Base-by-base conservation (phyloP, 2,329 filamentous ascomycete genomes). In the Pseudogymnoascus verrucosus region DNA sequence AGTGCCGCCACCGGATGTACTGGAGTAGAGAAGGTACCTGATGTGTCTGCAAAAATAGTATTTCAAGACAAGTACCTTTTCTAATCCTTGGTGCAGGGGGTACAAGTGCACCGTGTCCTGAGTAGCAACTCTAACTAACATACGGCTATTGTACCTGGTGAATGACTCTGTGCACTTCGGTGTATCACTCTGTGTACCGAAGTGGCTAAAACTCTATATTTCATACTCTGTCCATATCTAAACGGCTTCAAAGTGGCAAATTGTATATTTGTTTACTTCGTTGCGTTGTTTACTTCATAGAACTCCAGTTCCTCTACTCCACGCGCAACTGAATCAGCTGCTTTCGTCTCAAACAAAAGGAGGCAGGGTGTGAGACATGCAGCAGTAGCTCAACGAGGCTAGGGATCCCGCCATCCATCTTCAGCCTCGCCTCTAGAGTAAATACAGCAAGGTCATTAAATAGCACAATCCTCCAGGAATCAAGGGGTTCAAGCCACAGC, bases 361-460 rank as follows among this genome's bases (percentile, higher is more conserved):
- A 57, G 51, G n/a, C 51, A 57, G 51, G 51, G 51, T 57, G 28
- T 57, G 51, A 57, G 51, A 57, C 51, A 57, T 57, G 51, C 28
- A 57, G 51, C 28, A 34, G 51, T 16, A 34, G 28, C 1, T 19
- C 16, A 21, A 57, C 51, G 51, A 57, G 60, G 60, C 40, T 39
- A 14, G 60, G 39, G 60, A 61, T 39, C 59, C 59, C 39, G 59
- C 8, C 36, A 31, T 31, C 28, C 31, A 26, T 61, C 34, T 14
- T 47, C 60, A 61, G 60, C 40, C 60, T 26, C 34, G 40, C 36
- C 36, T 31, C 26, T 62, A 19, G 36, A 14, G 10, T 36, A 26
- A 16, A 54, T 36, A 31, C 47, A 36, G 28, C n/a, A 57, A 14
- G 11, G 51, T 3, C 28, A 31, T 7, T 34, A 36, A 14, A 34